Evolutionary conservation across 1,284 basidiomycete genomes (phyloP), one percentile per base, ranked within the genome.

Genomic region (Pascua guehoae): DNA sequence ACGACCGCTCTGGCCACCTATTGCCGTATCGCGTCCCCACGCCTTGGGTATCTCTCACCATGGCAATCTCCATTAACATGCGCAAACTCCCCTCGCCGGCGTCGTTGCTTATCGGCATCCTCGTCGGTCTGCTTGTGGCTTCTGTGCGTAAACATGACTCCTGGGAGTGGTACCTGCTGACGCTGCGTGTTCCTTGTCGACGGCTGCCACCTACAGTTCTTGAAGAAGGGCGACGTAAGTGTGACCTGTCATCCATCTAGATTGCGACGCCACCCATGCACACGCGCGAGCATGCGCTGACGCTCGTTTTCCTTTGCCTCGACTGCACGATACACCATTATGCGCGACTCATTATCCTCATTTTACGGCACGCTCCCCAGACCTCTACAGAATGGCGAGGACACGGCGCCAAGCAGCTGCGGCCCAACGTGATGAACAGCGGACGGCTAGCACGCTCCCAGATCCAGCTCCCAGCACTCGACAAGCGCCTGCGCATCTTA

Each of bases 401-500:
- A 32, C 12, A 41, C 14, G 48, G 51, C 24, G 47, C 42, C 42
- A 53, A 45, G 39, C 47, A 57, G 36, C 56, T 57, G n/a, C 56
- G 56, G 2, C 51, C 56, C 9, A 49, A 53, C n/a, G 47, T 43
- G n/a, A 44, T 49, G 24, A 63, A 65, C 2, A 65, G 66, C 8
- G 64, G 60, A 17, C 66, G 69, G 42, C 56, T 70, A 11, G 61
- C 62, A 32, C 70, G 72, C 39, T 66, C 66, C 0, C 68, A 71
- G 60, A 69, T 75, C 54, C 70, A 68, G 46, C 69, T 75, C 12
- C 91, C 91, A 0, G 87, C 86, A 0, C 69, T 86, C 14, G 85
- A 88, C 39, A 90, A 96, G 73, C 87, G 93, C 14, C 80, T 83
- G 47, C 87, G 91, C 48, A 86, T 96, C 16, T 83, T 96, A 42